Percentiles rank a stretch among this genome's conserved stretches.
Evolutionary conservation across 2,329 filamentous ascomycete genomes (phyloP).

Genomic region (Fusarium oligoseptatum): DNA sequence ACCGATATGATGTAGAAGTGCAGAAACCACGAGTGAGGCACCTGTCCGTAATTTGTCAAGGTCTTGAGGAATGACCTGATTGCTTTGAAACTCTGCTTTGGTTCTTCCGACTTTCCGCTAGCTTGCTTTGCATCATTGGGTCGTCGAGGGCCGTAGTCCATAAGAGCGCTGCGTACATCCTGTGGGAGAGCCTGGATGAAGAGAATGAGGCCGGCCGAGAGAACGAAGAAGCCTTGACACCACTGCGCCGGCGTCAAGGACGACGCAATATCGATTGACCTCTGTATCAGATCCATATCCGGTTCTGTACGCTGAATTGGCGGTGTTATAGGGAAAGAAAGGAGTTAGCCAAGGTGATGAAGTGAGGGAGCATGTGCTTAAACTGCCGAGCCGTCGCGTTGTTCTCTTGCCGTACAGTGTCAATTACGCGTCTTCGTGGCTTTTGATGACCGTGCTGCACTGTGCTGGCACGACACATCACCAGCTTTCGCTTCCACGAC

Average conservation of each 20-base stretch:
- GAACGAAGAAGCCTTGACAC: constrained; percentile 64
- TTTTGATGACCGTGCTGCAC: background rate
- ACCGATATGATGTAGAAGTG: constrained; percentile 88
- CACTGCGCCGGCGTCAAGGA: constrained; percentile 46
- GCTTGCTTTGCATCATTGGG: constrained; percentile 35
- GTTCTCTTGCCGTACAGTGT: constrained; percentile 11
- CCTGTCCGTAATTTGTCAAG: constrained; percentile 59
- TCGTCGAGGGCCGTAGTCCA: constrained; percentile 65
- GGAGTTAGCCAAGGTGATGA: background rate
- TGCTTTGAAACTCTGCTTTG: constrained; percentile 4
- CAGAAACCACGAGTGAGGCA: constrained; percentile 90
- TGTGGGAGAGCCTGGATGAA: constrained; percentile 59
- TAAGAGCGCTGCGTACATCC: constrained; percentile 59
- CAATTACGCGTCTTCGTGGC: background rate
- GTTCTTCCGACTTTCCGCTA: constrained; percentile 28
- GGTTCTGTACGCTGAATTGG: background rate
- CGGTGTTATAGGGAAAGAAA: background rate
- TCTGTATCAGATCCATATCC: constrained; percentile 19
- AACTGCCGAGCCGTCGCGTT: constrained; percentile 4
- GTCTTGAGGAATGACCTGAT: constrained; percentile 49
- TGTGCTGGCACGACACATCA: constrained; percentile 1
- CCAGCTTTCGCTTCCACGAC: background rate
- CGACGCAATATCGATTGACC: constrained; percentile 4
- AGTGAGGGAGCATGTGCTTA: constrained; percentile 15
- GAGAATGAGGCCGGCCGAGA: constrained; percentile 57